Evolutionary conservation across 805 yeast genomes (phyloP).

Genomic region (Candida multigemmis): DNA sequence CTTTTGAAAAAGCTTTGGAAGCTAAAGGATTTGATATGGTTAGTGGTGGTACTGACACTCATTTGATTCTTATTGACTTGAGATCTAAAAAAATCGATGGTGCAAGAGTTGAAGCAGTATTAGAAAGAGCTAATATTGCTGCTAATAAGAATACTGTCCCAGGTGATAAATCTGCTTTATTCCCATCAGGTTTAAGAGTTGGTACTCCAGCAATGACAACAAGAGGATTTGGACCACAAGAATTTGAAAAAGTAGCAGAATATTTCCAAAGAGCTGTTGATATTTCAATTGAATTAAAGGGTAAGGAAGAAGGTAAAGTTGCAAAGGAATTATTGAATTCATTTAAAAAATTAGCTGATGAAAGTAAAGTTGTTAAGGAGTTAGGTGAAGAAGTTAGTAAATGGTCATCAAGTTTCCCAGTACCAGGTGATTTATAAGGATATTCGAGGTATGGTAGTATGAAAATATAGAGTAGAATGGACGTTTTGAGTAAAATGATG

Average conservation of each 20-base stretch:
- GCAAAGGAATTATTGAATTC: constrained; percentile 54
- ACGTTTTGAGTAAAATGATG: too few relatives aligned
- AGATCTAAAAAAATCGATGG: constrained; percentile 91
- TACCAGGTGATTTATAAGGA: constrained; percentile 63
- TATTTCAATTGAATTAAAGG: constrained; percentile 53
- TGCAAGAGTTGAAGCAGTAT: constrained; percentile 92
- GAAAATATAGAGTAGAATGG: too few relatives aligned
- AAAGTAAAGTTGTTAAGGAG: constrained; percentile 48
- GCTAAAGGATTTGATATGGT: constrained; percentile 72
- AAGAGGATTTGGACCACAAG: constrained; percentile 87
- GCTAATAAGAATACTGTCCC: constrained; percentile 97
- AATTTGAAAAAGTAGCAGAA: constrained; percentile 69
- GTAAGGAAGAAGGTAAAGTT: constrained; percentile 46
- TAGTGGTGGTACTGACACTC: constrained; percentile 94
- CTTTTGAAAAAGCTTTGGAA: constrained; percentile 68
- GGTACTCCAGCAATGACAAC: constrained; percentile 99
- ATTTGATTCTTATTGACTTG: constrained; percentile 85
- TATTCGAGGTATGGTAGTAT: too few relatives aligned
- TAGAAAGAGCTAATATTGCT: constrained; percentile 91
- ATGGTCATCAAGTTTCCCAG: constrained; percentile 75
- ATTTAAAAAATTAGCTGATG: constrained; percentile 65
- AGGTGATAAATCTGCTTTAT: constrained; percentile 93
- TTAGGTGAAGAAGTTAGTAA: constrained; percentile 57
- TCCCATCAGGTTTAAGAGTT: constrained; percentile 94
- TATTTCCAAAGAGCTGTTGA: constrained; percentile 75